phyloP scores from a whole-genome alignment of 805 yeast genomes.

The Metschnikowia dekortorum region DNA sequence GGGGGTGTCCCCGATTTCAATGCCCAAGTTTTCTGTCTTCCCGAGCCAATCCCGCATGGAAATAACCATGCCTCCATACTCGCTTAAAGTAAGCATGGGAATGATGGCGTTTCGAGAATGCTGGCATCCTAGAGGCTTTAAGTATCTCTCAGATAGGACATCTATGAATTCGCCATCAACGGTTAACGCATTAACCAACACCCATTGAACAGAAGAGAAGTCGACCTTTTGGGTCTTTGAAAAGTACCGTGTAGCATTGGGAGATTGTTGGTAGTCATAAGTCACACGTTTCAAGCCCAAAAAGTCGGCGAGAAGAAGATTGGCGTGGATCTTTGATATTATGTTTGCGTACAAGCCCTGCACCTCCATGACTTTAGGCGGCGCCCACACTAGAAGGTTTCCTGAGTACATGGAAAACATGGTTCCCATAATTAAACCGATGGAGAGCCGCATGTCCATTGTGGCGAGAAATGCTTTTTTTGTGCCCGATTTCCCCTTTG shows the following conservation, averaged over 20 bases:
- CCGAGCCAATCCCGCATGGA: conserved; percentile 91
- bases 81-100: conserved; percentile 84
- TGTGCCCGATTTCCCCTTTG: conserved; percentile 29
- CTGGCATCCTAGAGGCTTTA: conserved; percentile 82
- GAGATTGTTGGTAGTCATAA: conserved; percentile 87
- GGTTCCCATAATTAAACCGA: conserved; percentile 81
- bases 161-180: conserved; percentile 93
- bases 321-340: conserved; percentile 64
- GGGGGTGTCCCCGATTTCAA: conserved; percentile 32
- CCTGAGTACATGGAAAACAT: conserved; percentile 83
- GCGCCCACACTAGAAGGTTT: conserved; percentile 73
- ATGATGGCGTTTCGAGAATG: conserved; percentile 73
- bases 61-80: conserved; percentile 94
- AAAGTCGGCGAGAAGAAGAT: conserved; percentile 79
- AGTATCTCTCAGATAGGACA: conserved; percentile 83
- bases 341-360: conserved; percentile 87
- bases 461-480: conserved; percentile 52
- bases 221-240: conserved; percentile 73
- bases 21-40: conserved; percentile 57
- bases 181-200: conserved; percentile 79
- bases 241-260: conserved; percentile 76
- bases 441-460: conserved; percentile 48
- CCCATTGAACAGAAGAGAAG: conserved; percentile 79
- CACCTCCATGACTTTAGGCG: conserved; percentile 63
- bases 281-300: conserved; percentile 85